Conservation (phyloP, 768 basidiomycete genomes). For the Heimioporus sp. region DNA sequence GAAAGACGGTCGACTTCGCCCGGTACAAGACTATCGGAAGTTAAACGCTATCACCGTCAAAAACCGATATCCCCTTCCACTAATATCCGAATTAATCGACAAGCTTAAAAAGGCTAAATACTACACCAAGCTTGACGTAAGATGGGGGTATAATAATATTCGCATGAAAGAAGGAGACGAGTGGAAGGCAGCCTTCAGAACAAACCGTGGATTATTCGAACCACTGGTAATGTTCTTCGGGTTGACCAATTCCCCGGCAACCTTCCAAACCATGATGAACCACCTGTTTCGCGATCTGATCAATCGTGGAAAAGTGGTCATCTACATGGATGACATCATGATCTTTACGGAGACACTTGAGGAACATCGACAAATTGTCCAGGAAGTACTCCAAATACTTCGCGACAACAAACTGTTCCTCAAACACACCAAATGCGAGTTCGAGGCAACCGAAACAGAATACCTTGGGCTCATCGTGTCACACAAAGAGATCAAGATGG, state of each 20-base stretch:
- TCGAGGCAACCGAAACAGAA: no score
- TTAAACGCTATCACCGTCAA: no score
- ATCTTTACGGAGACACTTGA: neutral
- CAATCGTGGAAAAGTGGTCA: no score
- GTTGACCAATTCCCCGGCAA: neutral
- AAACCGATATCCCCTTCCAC: no score
- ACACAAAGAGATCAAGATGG: no score
- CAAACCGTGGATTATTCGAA: neutral
- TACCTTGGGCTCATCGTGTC: no score
- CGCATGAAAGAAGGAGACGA: neutral
- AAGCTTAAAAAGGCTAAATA: no score
- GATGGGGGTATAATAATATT: neutral
- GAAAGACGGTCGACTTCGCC: no score
- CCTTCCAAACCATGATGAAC: neutral
- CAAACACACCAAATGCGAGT: no score
- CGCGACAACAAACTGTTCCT: no score
- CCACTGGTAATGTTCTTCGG: neutral
- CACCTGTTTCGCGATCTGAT: neutral
- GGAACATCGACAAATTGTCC: neutral
- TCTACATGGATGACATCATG: neutral
- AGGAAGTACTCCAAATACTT: neutral
- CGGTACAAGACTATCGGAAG: no score
- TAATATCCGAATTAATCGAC: no score
- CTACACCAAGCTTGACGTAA: neutral
- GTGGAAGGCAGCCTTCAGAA: neutral